phyloP scores from a whole-genome alignment of 257 asterid genomes.

The Nicotiana tomentosiformis region DNA sequence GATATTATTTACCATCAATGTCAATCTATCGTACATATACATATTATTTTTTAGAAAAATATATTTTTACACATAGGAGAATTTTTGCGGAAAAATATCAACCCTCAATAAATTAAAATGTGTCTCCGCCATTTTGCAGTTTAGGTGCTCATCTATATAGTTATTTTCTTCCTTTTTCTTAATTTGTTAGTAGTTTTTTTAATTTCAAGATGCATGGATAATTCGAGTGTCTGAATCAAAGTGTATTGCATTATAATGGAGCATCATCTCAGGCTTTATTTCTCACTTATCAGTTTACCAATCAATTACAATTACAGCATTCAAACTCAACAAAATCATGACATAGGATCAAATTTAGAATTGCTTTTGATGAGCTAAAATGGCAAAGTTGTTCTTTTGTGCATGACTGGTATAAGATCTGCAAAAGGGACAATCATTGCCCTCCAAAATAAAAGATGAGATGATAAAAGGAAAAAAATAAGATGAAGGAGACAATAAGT shows the following conservation, averaged over 20 bases:
- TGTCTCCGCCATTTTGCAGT: too few species aligned
- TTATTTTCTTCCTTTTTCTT: not conserved
- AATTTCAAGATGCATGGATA: not conserved
- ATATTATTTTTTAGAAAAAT: too few species aligned
- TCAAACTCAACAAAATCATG: not conserved
- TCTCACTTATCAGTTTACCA: not conserved
- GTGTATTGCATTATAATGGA: not conserved
- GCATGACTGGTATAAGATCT: slow-evolving; percentile 1
- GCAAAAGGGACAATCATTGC: slow-evolving; percentile 14
- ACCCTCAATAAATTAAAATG: too few species aligned
- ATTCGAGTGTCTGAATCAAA: not conserved
- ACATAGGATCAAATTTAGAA: not conserved
- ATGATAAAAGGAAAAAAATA: slow-evolving; percentile 5
- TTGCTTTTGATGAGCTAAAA: not conserved
- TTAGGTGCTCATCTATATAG: too few species aligned
- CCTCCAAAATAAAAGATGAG: slow-evolving; percentile 11
- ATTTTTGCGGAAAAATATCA: too few species aligned
- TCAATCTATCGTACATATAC: too few species aligned
- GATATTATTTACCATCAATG: too few species aligned
- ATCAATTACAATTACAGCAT: not conserved
- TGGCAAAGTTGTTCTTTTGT: slow-evolving; percentile 8
- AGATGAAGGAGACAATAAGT: not conserved
- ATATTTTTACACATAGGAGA: too few species aligned
- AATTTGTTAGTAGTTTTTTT: not conserved
- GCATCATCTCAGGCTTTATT: slow-evolving; percentile 4